Conservation (phyloP, 2,329 filamentous ascomycete species). For the Phaeosphaeriaceae sp. region DNA sequence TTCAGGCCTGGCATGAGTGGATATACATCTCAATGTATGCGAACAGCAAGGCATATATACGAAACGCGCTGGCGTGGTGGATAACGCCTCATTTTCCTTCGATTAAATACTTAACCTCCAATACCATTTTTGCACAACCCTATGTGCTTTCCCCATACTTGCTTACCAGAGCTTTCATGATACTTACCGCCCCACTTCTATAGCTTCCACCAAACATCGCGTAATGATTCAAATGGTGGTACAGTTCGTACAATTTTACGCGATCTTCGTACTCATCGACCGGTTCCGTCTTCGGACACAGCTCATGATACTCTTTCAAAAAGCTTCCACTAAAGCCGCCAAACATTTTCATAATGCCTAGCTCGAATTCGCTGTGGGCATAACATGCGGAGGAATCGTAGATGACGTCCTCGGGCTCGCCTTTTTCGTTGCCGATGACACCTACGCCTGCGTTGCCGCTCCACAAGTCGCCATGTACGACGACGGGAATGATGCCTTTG, state of each 20-base stretch:
- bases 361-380: constrained; percentile 85
- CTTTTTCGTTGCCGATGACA: constrained; percentile 58
- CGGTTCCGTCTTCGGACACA: constrained; percentile 82
- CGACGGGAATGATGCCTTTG: constrained; percentile 72
- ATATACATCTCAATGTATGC: no score
- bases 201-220: constrained; percentile 85
- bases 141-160: constrained; percentile 65
- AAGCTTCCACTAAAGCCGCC: constrained; percentile 79
- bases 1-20: constrained; percentile 26
- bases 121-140: constrained; percentile 1
- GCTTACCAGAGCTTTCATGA: constrained; percentile 74
- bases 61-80: constrained; percentile 1
- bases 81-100: constrained; percentile 1
- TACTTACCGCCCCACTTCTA: constrained; percentile 73
- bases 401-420: constrained; percentile 78
- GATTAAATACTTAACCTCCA: constrained; percentile 8
- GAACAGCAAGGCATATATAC: not conserved
- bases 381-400: constrained; percentile 85
- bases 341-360: constrained; percentile 97
- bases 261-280: constrained; percentile 84
- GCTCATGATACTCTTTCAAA: constrained; percentile 75
- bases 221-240: constrained; percentile 90
- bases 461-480: constrained; percentile 94
- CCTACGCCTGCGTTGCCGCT: constrained; percentile 79
- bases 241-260: constrained; percentile 81